Base-by-base conservation (phyloP, 129 eudicot genomes). In the Rutidosis leptorrhynchoides region DNA sequence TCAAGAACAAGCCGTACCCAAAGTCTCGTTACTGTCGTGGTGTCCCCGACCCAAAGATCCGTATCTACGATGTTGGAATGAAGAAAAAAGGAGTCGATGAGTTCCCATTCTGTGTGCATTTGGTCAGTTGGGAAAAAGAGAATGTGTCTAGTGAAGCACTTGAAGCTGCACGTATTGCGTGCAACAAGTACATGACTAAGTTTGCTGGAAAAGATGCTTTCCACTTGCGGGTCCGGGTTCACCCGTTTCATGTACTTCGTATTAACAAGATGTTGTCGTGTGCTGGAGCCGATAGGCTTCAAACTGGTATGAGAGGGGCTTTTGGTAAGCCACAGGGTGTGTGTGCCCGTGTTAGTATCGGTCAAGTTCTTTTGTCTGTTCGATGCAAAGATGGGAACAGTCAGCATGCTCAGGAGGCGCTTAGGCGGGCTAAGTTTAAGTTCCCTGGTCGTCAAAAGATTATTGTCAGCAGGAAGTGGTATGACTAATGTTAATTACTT, bases 201-300 rank as follows among this genome's bases (percentile, higher is more conserved):
- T n/a, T n/a, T n/a, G n/a, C n/a, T n/a, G n/a, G n/a, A n/a, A n/a
- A n/a, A n/a, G n/a, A n/a, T n/a, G n/a, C n/a, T n/a, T n/a, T n/a
- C n/a, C n/a, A n/a, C n/a, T n/a, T n/a, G n/a, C n/a, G n/a, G n/a
- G n/a, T n/a, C n/a, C n/a, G n/a, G n/a, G n/a, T n/a, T n/a, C n/a
- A n/a, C n/a, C n/a, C n/a, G n/a, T n/a, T n/a, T n/a, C n/a, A n/a
- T n/a, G n/a, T n/a, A n/a, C n/a, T n/a, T n/a, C n/a, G n/a, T n/a
- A n/a, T n/a, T n/a, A n/a, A n/a, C n/a, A n/a, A n/a, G n/a, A n/a
- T n/a, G n/a, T n/a, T n/a, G n/a, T n/a, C n/a, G n/a, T n/a, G n/a
- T n/a, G 95, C 90, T 73, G 95, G 95, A 22, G 95, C 95, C 74
- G 95, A 87, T 87, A 87, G 95, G 85, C 95, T 87, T 66, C 95